phyloP scores from a whole-genome alignment of 805 yeast genomes.

The Metschnikowia cubensis region DNA sequence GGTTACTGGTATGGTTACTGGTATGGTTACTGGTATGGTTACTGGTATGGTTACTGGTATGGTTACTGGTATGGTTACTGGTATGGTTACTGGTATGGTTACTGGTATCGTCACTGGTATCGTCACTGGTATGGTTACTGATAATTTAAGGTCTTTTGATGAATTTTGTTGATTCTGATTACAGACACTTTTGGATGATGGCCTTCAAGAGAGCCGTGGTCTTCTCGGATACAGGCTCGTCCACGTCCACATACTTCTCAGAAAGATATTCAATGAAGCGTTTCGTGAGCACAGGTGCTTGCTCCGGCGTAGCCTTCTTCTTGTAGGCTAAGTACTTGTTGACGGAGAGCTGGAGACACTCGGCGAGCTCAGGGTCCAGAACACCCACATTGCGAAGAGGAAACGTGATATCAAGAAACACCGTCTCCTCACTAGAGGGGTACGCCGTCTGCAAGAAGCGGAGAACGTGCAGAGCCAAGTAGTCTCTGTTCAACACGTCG shows the following conservation, averaged over 20 bases:
- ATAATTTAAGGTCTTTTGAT: too few species aligned
- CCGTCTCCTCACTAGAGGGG: slow-evolving; percentile 37
- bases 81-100: too few species aligned
- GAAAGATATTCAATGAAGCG: slow-evolving; percentile 24
- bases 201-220: slow-evolving; percentile 34
- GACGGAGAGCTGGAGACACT: slow-evolving; percentile 61
- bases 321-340: slow-evolving; percentile 65
- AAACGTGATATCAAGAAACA: slow-evolving; percentile 55
- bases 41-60: too few species aligned
- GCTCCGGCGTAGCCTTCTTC: slow-evolving; percentile 34
- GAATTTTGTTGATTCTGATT: background rate
- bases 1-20: too few species aligned
- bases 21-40: too few species aligned
- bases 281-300: slow-evolving; percentile 30
- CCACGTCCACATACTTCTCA: slow-evolving; percentile 23
- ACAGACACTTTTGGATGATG: slow-evolving; percentile 37
- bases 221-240: slow-evolving; percentile 21
- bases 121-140: too few species aligned
- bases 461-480: slow-evolving; percentile 64
- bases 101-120: too few species aligned
- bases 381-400: slow-evolving; percentile 55
- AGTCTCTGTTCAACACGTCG: slow-evolving; percentile 61
- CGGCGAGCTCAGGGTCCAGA: slow-evolving; percentile 46
- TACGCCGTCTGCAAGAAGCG: slow-evolving; percentile 45
- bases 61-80: too few species aligned